Conservation (phyloP, 23 red algal species). For the Gracilaria domingensis region DNA sequence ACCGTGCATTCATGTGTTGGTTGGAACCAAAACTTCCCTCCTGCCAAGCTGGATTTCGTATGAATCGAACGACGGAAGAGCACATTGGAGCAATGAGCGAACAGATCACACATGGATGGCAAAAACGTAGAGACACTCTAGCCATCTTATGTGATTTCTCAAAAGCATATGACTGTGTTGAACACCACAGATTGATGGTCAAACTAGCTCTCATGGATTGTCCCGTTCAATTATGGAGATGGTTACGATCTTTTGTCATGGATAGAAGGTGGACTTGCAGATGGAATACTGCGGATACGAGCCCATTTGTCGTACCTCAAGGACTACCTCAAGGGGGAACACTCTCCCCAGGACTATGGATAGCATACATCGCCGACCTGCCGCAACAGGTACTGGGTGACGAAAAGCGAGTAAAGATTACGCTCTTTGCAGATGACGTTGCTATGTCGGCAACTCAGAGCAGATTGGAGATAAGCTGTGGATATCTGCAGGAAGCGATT, state of each 20-base stretch:
- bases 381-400: neutral
- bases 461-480: neutral
- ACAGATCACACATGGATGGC: neutral
- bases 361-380: neutral
- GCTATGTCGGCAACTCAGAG: neutral
- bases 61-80: neutral
- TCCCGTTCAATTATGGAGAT: neutral
- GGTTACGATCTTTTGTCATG: neutral
- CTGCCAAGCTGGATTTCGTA: neutral
- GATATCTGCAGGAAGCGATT: neutral
- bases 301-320: neutral
- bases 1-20: neutral
- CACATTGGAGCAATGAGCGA: neutral
- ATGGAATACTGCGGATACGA: neutral
- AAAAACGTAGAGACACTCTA: neutral
- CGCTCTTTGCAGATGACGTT: neutral
- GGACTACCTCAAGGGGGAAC: neutral
- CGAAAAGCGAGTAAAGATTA: neutral
- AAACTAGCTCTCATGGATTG: neutral
- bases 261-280: neutral
- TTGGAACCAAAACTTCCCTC: neutral
- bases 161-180: neutral
- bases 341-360: neutral
- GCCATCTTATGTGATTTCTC: constrained; percentile 1
- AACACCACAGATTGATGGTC: neutral